These are phyloP conservation scores for Aspergillus biplanus DNA, from an alignment of 495 filamentous ascomycete species.

Conservation along the genomic window DNA sequence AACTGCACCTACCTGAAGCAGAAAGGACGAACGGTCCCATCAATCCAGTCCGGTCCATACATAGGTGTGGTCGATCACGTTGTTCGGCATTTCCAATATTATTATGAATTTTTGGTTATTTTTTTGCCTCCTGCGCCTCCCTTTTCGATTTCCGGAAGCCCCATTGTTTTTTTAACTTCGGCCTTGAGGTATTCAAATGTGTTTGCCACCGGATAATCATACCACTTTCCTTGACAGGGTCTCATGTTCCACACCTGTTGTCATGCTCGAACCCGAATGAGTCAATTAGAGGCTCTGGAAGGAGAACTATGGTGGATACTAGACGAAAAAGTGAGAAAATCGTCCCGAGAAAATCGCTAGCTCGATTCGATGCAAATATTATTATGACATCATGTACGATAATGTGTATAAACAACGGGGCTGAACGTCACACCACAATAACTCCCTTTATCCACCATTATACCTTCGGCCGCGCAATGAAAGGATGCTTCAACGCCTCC, in stretches of 20 bases:
- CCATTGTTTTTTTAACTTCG: neutral
- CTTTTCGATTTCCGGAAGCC: neutral
- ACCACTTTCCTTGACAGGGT: neutral
- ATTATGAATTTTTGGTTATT: neutral
- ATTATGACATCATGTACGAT: slow-evolving; percentile 16
- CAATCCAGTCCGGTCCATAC: too few relatives aligned
- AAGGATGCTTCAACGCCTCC: slow-evolving; percentile 88
- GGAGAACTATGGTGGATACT: neutral
- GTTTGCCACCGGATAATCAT: neutral
- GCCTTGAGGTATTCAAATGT: neutral
- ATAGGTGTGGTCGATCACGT: neutral
- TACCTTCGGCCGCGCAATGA: slow-evolving; percentile 54
- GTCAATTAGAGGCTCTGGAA: neutral
- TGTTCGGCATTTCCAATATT: neutral
- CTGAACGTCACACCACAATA: neutral
- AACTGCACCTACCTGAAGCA: too few relatives aligned
- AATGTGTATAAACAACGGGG: slow-evolving; percentile 2
- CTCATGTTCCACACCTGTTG: neutral
- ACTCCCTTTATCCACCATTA: slow-evolving; percentile 8
- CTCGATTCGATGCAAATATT: neutral
- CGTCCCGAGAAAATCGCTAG: neutral
- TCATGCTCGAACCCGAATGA: neutral
- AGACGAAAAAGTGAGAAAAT: neutral
- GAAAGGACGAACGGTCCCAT: too few relatives aligned
- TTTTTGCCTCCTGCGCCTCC: neutral